Percentiles rank a stretch among this genome's conserved stretches.
Evolutionary conservation across 352 stramenopile species (phyloP).

Genomic region (Thraustochytrium sp.): DNA sequence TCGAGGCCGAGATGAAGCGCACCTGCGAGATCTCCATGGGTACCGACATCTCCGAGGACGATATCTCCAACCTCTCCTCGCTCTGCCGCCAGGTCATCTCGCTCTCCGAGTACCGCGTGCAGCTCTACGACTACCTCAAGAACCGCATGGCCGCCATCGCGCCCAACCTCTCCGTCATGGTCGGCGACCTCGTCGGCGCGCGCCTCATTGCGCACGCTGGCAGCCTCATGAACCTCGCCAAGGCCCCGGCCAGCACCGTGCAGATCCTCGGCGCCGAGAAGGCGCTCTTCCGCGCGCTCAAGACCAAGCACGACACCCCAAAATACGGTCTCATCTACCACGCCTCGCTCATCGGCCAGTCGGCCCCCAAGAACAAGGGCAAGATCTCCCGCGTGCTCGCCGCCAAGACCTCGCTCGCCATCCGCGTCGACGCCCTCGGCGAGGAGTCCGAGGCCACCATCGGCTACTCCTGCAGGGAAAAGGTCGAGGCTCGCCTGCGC

Average conservation of each 20-base stretch:
- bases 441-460: constrained; percentile 91
- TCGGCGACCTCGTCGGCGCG: constrained; percentile 96
- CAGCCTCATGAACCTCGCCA: constrained; percentile 98
- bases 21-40: constrained; percentile 98
- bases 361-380: constrained; percentile 98
- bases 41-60: constrained; percentile 97
- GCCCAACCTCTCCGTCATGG: constrained; percentile 98
- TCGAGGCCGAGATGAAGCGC: constrained; percentile 91
- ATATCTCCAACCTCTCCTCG: constrained; percentile 92
- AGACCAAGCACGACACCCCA: constrained; percentile 99
- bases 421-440: constrained; percentile 96
- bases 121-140: constrained; percentile 99
- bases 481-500: constrained; percentile 94
- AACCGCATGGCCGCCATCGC: constrained; percentile 99
- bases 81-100: constrained; percentile 82
- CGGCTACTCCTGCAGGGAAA: constrained; percentile 91
- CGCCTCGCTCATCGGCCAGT: constrained; percentile 97
- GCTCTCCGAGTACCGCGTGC: constrained; percentile 81
- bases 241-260: constrained; percentile 97
- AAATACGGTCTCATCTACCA: constrained; percentile 99
- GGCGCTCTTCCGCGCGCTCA: constrained; percentile 98
- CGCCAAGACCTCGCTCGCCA: constrained; percentile 95
- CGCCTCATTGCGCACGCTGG: constrained; percentile 98
- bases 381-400: constrained; percentile 98
- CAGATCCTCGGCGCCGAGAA: constrained; percentile 99